A percentile compares a stretch with the other conserved stretches of the same genome.
These are phyloP conservation scores for Phytophthora multivora DNA, from an alignment of 352 stramenopile genomes.

Conservation along the genomic window DNA sequence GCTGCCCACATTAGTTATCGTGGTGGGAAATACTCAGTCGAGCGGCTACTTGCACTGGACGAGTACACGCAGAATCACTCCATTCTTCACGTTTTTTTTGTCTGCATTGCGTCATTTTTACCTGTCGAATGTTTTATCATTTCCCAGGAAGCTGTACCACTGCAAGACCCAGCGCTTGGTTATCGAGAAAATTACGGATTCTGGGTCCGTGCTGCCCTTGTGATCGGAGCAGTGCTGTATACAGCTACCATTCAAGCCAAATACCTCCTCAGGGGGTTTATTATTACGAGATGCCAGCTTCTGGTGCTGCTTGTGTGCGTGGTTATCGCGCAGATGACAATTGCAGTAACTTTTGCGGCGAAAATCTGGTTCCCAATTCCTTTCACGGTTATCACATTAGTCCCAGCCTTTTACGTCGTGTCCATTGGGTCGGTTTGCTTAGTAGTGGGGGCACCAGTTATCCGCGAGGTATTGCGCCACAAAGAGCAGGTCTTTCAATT, in stretches of 20 bases:
- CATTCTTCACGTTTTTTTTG: conserved; percentile 9
- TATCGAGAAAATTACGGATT: conserved; percentile 28
- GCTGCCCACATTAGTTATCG: conserved; percentile 20
- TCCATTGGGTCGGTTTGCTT: background rate
- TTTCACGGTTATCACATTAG: conserved; percentile 28
- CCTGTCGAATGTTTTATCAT: conserved; percentile 23
- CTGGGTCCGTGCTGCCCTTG: conserved; percentile 30
- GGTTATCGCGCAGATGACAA: conserved; percentile 5
- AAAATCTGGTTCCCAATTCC: conserved; percentile 31
- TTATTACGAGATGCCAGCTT: conserved; percentile 10
- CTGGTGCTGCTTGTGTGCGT: background rate
- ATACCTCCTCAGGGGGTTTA: conserved; percentile 16
- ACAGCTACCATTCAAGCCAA: conserved; percentile 19
- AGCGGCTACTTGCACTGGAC: conserved; percentile 34
- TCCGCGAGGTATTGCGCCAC: conserved; percentile 13
- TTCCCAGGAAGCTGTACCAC: conserved; percentile 30
- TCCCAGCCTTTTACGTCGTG: conserved; percentile 14
- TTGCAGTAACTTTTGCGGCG: conserved; percentile 13
- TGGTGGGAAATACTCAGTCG: conserved; percentile 36
- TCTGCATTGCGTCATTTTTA: conserved; percentile 28
- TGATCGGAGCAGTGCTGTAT: conserved; percentile 16
- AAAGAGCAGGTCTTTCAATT: conserved; percentile 6
- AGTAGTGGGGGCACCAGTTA: background rate
- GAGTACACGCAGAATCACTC: conserved; percentile 28
- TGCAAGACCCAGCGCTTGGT: conserved; percentile 25